Percentiles rank a stretch among this genome's conserved stretches.
Evolutionary conservation across 139 green algal genomes (phyloP).

Genomic region (Pleodorina starrii): DNA sequence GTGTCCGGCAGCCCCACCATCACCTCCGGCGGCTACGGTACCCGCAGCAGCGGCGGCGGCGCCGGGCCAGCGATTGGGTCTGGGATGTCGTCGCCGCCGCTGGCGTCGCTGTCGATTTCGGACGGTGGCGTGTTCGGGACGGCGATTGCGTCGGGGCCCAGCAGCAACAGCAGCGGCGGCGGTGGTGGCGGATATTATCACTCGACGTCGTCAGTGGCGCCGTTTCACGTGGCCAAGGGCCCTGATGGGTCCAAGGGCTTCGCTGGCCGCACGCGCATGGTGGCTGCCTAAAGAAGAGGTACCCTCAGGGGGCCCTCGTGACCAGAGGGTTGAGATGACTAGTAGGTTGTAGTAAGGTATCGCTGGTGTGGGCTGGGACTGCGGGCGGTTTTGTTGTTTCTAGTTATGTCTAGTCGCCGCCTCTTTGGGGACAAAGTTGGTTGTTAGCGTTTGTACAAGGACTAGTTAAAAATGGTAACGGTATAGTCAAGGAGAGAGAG

Average conservation of each 20-base stretch:
- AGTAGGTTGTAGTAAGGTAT: too few relatives aligned
- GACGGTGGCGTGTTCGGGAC: neutral
- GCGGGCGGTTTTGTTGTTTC: too few relatives aligned
- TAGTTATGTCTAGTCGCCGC: too few relatives aligned
- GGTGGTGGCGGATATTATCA: neutral
- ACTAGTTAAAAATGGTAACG: too few relatives aligned
- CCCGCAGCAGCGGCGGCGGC: slow-evolving; percentile 33
- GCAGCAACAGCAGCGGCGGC: neutral
- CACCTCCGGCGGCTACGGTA: neutral
- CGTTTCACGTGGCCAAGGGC: slow-evolving; percentile 43
- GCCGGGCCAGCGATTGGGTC: neutral
- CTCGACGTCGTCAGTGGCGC: neutral
- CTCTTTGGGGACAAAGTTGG: too few relatives aligned
- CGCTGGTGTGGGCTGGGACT: too few relatives aligned
- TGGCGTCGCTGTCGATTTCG: neutral
- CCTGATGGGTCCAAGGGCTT: slow-evolving; percentile 61
- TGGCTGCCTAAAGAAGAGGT: too few relatives aligned
- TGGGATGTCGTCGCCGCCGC: neutral
- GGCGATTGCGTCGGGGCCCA: neutral
- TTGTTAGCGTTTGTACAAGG: too few relatives aligned
- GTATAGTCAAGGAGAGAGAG: too few relatives aligned
- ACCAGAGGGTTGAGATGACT: too few relatives aligned
- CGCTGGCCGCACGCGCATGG: neutral
- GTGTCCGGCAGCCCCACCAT: neutral
- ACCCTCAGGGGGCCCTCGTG: too few relatives aligned